Percentiles rank a stretch among this genome's conserved stretches.
phyloP scores from a whole-genome alignment of 2,329 filamentous ascomycete species.

The Escovopsis sp. region DNA sequence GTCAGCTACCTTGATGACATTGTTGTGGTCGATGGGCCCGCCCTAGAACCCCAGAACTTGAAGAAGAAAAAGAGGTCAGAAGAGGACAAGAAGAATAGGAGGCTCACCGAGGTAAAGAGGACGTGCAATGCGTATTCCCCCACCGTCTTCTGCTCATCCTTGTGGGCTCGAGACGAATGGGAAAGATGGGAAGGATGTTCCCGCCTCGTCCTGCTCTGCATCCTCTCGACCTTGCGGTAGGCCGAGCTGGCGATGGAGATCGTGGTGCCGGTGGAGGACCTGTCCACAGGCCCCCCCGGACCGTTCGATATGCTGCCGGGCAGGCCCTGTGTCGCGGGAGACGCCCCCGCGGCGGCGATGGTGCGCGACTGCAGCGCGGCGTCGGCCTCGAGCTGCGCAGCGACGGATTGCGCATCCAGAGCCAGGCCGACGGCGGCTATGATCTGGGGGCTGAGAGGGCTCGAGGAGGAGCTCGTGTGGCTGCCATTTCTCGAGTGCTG shows the following conservation, averaged over 20 bases:
- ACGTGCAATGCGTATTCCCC: conserved; percentile 96
- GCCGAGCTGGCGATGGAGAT: conserved; percentile 25
- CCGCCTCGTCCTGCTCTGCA: conserved; percentile 52
- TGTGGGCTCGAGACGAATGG: conserved; percentile 55
- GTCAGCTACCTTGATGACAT: no score
- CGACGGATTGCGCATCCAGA: conserved; percentile 32
- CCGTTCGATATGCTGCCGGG: conserved; percentile 9
- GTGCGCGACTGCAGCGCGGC: conserved; percentile 23
- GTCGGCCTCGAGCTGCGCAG: conserved; percentile 30
- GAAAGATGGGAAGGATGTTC: conserved; percentile 63
- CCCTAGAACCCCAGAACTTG: no score
- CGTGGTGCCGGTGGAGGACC: conserved; percentile 32
- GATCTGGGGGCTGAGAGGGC: conserved; percentile 76
- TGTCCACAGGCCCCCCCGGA: conserved; percentile 21
- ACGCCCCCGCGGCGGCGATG: conserved; percentile 28
- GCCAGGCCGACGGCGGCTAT: conserved; percentile 53
- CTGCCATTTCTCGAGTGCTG: conserved; percentile 88
- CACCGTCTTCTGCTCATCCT: conserved; percentile 77
- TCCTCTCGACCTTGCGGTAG: conserved; percentile 41
- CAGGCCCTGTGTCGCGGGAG: conserved; percentile 12
- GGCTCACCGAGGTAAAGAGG: conserved; percentile 71
- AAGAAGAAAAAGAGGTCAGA: no score
- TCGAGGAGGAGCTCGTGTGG: conserved; percentile 62
- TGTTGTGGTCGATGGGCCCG: no score
- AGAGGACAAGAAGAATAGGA: no score